These are phyloP conservation scores for Skeletonema marinoi DNA, from an alignment of 108 stramenopile genomes.

Conservation along the genomic window DNA sequence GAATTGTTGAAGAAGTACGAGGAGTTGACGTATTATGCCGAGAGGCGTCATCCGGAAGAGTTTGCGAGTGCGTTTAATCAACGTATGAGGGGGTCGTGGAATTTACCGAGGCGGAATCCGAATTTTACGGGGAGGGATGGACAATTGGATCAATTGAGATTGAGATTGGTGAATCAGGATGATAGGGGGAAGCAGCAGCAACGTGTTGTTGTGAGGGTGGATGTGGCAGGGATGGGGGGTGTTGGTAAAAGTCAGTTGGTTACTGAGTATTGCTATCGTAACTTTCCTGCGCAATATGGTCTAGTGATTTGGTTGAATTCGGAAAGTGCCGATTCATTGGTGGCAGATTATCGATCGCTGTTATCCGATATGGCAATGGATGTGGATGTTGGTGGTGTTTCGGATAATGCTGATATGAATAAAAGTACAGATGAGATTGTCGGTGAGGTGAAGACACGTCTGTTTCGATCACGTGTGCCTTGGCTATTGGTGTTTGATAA, in stretches of 20 bases:
- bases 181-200: conserved; percentile 1
- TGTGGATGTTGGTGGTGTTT: background rate
- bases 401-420: conserved; percentile 13
- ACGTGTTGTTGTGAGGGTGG: conserved; percentile 41
- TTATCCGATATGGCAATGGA: conserved; percentile 58
- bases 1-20: conserved; percentile 47
- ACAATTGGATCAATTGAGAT: conserved; percentile 42
- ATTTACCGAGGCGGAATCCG: conserved; percentile 54
- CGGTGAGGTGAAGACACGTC: conserved; percentile 58
- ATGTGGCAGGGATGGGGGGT: conserved; percentile 66
- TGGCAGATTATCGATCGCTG: conserved; percentile 58
- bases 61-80: conserved; percentile 65
- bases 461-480: conserved; percentile 59
- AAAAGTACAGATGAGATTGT: conserved; percentile 62
- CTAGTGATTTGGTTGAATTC: conserved; percentile 72
- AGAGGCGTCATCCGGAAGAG: conserved; percentile 70
- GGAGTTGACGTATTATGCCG: conserved; percentile 50
- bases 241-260: conserved; percentile 48
- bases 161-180: conserved; percentile 40
- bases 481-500: conserved; percentile 79
- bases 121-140: conserved; percentile 63
- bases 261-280: conserved; percentile 60
- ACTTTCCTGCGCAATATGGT: conserved; percentile 64
- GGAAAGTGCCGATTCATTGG: conserved; percentile 55
- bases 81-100: conserved; percentile 58